These are phyloP conservation scores for Harringtonia aguacate DNA, from an alignment of 2,329 filamentous ascomycete genomes.

Conservation along the genomic window DNA sequence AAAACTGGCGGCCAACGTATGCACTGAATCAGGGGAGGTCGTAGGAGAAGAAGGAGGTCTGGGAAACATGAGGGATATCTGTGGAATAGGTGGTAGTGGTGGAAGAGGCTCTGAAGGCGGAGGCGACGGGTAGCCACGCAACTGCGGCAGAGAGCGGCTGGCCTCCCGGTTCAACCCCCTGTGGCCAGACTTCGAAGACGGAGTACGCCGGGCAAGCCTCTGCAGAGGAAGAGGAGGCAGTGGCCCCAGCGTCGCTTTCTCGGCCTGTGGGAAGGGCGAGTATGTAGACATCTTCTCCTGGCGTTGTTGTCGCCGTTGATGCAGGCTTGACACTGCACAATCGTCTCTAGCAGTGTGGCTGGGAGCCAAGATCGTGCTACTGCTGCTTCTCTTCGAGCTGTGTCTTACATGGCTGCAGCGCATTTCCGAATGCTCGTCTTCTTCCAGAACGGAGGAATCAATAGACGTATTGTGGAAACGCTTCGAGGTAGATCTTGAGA, in stretches of 20 bases:
- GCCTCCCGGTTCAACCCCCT: slow-evolving; percentile 4
- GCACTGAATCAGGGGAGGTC: neutral
- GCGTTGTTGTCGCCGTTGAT: slow-evolving; percentile 8
- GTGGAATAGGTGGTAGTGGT: slow-evolving; percentile 5
- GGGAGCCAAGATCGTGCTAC: neutral
- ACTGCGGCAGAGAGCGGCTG: slow-evolving; percentile 9
- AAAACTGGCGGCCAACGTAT: neutral
- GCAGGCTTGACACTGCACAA: slow-evolving; percentile 1
- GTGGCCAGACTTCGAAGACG: neutral
- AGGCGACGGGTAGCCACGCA: slow-evolving; percentile 2
- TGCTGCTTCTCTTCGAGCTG: neutral
- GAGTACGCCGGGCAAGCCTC: too few relatives aligned
- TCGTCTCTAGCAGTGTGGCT: neutral
- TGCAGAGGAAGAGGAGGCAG: slow-evolving; percentile 3
- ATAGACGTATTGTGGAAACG: slow-evolving; percentile 8
- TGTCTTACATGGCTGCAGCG: neutral
- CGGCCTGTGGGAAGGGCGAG: slow-evolving; percentile 2
- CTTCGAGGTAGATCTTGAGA: neutral
- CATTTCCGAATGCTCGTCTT: slow-evolving; percentile 2
- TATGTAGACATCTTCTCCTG: slow-evolving; percentile 7
- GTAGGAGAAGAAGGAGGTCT: neutral
- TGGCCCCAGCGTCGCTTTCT: slow-evolving; percentile 1
- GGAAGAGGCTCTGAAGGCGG: slow-evolving; percentile 7
- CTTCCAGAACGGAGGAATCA: slow-evolving; percentile 5
- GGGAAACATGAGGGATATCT: slow-evolving; percentile 2